Evolutionary conservation across 116 monocot species (phyloP).

Genomic region (Papilionanthe hybrid): DNA sequence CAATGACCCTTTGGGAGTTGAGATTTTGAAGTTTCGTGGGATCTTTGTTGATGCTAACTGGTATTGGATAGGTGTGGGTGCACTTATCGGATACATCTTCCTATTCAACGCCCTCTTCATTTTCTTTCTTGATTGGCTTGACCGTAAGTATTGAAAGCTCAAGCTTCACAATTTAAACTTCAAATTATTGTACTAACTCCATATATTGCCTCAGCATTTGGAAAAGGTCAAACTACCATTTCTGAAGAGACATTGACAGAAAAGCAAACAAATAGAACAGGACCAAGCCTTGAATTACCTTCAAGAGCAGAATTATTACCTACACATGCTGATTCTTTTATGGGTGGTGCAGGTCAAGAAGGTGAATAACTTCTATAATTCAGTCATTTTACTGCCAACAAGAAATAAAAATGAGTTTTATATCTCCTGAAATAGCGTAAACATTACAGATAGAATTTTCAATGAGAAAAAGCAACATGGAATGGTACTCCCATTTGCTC

Average conservation of each 20-base stretch:
- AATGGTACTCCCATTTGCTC: conserved; percentile 73
- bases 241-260: conserved; percentile 41
- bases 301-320: conserved; percentile 14
- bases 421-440: not conserved
- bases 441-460: not conserved
- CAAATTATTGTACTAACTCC: not conserved
- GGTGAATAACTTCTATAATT: not conserved
- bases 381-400: not conserved
- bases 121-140: conserved; percentile 36
- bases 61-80: conserved; percentile 68
- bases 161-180: not conserved
- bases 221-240: conserved; percentile 23
- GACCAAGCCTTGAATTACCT: conserved; percentile 19
- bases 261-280: conserved; percentile 43
- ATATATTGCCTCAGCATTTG: conserved; percentile 33
- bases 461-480: conserved; percentile 28
- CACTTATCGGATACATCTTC: conserved; percentile 39
- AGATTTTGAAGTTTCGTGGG: conserved; percentile 37
- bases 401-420: not conserved
- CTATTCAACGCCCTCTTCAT: conserved; percentile 48
- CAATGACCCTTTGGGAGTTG: conserved; percentile 31
- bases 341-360: not conserved
- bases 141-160: conserved; percentile 35
- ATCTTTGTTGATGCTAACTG: conserved; percentile 47
- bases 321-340: conserved; percentile 9